Percentiles rank a stretch among this genome's conserved stretches.
Evolutionary conservation across 108 stramenopile species (phyloP).

Genomic region (Pseudonitzschia delicatissima): DNA sequence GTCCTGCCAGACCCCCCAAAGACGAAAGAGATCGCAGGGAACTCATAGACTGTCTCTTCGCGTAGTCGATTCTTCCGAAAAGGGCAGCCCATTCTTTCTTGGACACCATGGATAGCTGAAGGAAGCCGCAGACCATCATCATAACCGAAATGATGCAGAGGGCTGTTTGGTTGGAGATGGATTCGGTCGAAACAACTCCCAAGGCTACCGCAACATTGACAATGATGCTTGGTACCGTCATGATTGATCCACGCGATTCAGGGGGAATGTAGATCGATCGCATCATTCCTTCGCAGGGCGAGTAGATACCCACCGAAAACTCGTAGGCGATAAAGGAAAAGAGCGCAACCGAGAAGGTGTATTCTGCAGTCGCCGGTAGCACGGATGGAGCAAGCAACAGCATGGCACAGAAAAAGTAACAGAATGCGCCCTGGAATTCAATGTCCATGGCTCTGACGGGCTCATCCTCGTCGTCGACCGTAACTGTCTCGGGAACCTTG

Average conservation of each 20-base stretch:
- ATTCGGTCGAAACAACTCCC: constrained; percentile 44
- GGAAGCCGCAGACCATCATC: constrained; percentile 35
- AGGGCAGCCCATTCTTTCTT: constrained; percentile 40
- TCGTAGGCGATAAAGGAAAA: constrained; percentile 46
- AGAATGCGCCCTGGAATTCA: constrained; percentile 45
- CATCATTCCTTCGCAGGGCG: constrained; percentile 67
- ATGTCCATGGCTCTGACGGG: constrained; percentile 51
- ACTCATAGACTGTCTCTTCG: constrained; percentile 15
- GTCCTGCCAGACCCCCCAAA: too few species aligned
- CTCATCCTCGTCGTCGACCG: constrained; percentile 34
- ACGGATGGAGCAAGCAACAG: constrained; percentile 42
- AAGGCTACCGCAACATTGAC: constrained; percentile 49
- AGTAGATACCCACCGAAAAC: constrained; percentile 52
- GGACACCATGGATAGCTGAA: constrained; percentile 46
- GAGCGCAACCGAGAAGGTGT: constrained; percentile 38
- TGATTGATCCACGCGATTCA: constrained; percentile 47
- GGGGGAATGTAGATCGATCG: constrained; percentile 60
- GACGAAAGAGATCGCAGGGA: constrained; percentile 30
- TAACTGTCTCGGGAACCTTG: constrained; percentile 22
- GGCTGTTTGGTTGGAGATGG: constrained; percentile 32
- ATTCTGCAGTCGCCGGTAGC: constrained; percentile 18
- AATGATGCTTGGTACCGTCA: constrained; percentile 58
- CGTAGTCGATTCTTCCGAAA: constrained; percentile 29
- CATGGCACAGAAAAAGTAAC: constrained; percentile 46
- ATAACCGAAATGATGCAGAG: constrained; percentile 34